Base-by-base conservation (phyloP, 176 grass and related monocot genomes). In the Chloris gayana region DNA sequence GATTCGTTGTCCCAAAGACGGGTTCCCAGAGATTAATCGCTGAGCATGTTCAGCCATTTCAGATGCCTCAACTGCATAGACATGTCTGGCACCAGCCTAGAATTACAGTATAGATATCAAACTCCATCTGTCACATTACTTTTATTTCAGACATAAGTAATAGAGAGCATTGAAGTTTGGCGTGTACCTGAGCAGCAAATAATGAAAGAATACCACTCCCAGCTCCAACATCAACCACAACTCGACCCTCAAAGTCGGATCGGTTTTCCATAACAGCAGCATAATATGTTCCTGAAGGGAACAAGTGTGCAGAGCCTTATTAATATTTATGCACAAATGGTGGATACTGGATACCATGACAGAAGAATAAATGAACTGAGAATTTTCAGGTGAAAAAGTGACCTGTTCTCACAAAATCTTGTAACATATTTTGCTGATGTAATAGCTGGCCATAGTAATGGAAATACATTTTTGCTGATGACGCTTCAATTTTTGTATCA, bases 391-490 rank as follows among this genome's bases (percentile, higher is more conserved):
- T 47, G 47, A 75, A 37, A 69, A 76, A 31, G 13, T 82, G 22
- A 96, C 97, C 97, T 90, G 97, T 99, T 64, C 97, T 95, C 62
- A 99, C 97, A 90, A 95, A 99, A 89, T 99, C 97, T 88, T 99
- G 97, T 77, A 99, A 85, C 97, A 99, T 99, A 77, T 99, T 99
- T 87, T 99, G 97, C 60, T 99, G 97, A 87, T 99, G 97, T 75
- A 99, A 72, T 76, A 99, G 76, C 66, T 99, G 93, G 24, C 97
- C 93, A 74, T 99, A 99, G 79, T 99, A 99, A 73, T 99, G 97
- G 67, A 99, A 99, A 85, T 99, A 99, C 97, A 99, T 99, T 70
- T 96, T 91, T 38, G 97, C 93, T 70, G 97, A 99, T 0, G 97
- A 93, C 46, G 97, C 85, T 83, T 99, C 97, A 80, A 99, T 99